These are phyloP conservation scores for Pisolithus sp. DNA, from an alignment of 768 basidiomycete genomes.

Conservation along the genomic window DNA sequence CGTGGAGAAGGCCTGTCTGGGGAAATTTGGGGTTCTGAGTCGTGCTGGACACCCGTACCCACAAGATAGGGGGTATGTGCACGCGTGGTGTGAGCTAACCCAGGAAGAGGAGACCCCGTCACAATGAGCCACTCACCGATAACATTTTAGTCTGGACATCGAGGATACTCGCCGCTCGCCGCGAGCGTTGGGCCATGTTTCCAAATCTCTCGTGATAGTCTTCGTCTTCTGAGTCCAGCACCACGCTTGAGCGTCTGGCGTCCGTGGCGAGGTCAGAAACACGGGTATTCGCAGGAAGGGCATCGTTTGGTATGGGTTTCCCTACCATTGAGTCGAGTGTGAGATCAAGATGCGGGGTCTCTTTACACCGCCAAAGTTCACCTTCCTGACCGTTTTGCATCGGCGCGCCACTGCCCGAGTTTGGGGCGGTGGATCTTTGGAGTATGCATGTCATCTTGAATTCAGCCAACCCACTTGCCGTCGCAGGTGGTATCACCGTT, in stretches of 20 bases:
- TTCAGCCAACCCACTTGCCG: too few species aligned
- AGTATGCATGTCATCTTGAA: too few species aligned
- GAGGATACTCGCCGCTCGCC: background rate
- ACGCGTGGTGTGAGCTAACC: background rate
- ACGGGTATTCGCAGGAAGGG: background rate
- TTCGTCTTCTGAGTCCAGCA: conserved; percentile 13
- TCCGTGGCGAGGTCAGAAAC: background rate
- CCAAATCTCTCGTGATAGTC: conserved; percentile 5
- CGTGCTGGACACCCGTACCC: conserved; percentile 11
- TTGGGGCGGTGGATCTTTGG: too few species aligned
- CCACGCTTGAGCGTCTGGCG: background rate
- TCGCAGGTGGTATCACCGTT: too few species aligned
- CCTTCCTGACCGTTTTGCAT: background rate
- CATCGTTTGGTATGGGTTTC: background rate
- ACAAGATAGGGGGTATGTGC: background rate
- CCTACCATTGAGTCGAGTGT: background rate
- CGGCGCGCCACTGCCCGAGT: background rate
- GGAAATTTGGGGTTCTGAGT: conserved; percentile 1
- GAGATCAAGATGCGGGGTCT: background rate
- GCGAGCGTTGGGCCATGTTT: background rate
- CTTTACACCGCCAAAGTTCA: background rate
- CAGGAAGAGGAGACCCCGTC: background rate
- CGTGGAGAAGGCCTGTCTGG: conserved; percentile 17
- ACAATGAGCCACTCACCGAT: background rate
- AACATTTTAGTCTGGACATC: background rate